Evolutionary conservation across 768 basidiomycete genomes (phyloP), one percentile per base, ranked within the genome.

Genomic region (Obba rivulosa): DNA sequence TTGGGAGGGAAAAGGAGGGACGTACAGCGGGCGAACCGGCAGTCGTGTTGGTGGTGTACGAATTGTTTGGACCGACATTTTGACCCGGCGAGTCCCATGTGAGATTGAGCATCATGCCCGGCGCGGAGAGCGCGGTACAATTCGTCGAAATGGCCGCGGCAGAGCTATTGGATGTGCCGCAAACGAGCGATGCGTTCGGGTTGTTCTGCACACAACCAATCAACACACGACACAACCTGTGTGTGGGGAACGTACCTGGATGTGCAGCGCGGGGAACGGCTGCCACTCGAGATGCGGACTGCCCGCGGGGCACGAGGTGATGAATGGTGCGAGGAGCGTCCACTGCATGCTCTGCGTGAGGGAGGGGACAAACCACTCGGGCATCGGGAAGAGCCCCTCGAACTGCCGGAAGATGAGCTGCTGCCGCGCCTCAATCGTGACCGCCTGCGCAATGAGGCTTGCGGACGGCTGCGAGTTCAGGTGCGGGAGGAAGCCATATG

Each of bases 371-470:
- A 81, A 81, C 66, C 68, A 78, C 34, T 70, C 72, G 4, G 79
- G 76, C 76, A 81, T 78, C 0, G 80, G 80, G 67, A 78, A 78
- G n/a, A 75, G 58, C 0, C 80, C 81, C 44, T 77, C 70, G 41
- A 81, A 73, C 62, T 84, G 81, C 4, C 83, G 61, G 71, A 85
- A 81, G 40, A 75, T 69, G 74, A 81, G 75, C 66, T 85, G 78
- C 63, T 86, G 83, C 8, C 83, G 67, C 17, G 76, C 75, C 63
- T 85, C 81, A 11, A 77, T 80, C 0, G 79, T 69, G 55, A 86
- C 80, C 7, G 74, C 69, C 58, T 83, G 76, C 7, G 76, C 58
- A 14, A 85, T 66, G 11, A 84, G 62, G 41, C 71, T 62, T 1
- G 80, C 81, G 0, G 73, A 56, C 2, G 76, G 71, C 28, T 79